Evolutionary conservation across 2,329 filamentous ascomycete genomes (phyloP), one percentile per base, ranked within the genome.

Genomic region (Trichophyton schoenleinii): DNA sequence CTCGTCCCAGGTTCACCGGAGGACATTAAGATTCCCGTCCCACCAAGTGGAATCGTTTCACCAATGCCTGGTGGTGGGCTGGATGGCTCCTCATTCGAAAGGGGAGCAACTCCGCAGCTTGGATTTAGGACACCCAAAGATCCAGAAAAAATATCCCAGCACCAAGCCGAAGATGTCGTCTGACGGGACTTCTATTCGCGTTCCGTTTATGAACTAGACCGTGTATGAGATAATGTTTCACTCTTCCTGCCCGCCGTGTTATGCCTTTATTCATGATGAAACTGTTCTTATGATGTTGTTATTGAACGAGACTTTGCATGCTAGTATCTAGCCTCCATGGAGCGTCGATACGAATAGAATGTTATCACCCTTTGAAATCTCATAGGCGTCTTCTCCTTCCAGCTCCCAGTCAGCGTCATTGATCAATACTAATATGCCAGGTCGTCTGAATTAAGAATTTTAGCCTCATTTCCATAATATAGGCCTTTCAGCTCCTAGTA

Each of bases 341-440:
- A 99, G 79, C 18, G 94, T 99, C 64, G 91, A 96, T 64, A 99
- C 91, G 76, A 99, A 99, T 66, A 97, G 80, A 67, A 99, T 88
- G 71, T 88, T 92, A 77, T 99, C 94, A 62, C 85, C 83, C 64
- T 79, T 75, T 75, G 92, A 85, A 62, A 99, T 77, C 74, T 91
- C 86, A 71, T 97, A 97, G 66, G 85, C 82, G 71, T 94, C 91
- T 75, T 97, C 92, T 18, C 91, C 94, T 75, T 97, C 94, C 11
- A 99, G 83, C 74, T 97, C 94, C 94, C 94, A 99, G 73, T 99
- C 94, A 28, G 91, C 89, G 68, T 99, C 94, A 72, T 99, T 99
- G 74, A 99, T 95, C 62, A 99, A 81, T 31, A 96, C 92, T 49
- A 99, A 83, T 72, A 99, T 96, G 2, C 94, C 94, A 3, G 94